Evolutionary conservation across 805 yeast genomes (phyloP).

Genomic region (Lachancea meyersii): DNA sequence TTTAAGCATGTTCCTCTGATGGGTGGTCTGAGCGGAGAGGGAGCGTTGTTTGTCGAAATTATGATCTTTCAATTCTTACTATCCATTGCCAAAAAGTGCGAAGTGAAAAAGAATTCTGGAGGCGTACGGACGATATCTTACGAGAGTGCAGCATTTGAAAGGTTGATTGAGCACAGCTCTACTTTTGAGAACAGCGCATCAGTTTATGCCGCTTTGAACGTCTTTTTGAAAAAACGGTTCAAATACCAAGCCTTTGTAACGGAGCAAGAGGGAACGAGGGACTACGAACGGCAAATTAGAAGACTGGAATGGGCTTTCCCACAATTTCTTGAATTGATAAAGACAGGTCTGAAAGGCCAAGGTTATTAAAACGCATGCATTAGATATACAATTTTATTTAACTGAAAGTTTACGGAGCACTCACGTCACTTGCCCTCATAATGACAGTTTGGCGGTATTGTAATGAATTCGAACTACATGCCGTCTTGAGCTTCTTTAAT

Average conservation of each 20-base stretch:
- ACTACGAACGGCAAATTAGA: conserved; percentile 26
- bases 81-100: conserved; percentile 56
- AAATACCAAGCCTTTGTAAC: conserved; percentile 20
- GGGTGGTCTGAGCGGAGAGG: conserved; percentile 54
- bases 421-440: not conserved
- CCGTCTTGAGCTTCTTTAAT: conserved; percentile 30
- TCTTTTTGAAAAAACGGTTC: conserved; percentile 28
- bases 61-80: conserved; percentile 63
- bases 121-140: conserved; percentile 23
- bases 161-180: conserved; percentile 17
- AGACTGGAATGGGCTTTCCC: conserved; percentile 30
- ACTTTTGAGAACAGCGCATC: conserved; percentile 24
- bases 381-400: conserved; percentile 1
- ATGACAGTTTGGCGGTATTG: not conserved
- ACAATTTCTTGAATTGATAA: conserved; percentile 12
- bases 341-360: conserved; percentile 14
- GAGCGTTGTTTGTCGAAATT: conserved; percentile 65
- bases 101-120: conserved; percentile 33
- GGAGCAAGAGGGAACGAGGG: conserved; percentile 16
- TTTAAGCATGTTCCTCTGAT: conserved; percentile 70
- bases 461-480: conserved; percentile 17
- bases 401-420: not conserved
- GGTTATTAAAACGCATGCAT: conserved; percentile 9
- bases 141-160: conserved; percentile 27
- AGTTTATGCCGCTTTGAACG: conserved; percentile 31